Evolutionary conservation across 2,329 filamentous ascomycete genomes (phyloP), one percentile per base, ranked within the genome.

Genomic region (Pezicula radicicola): DNA sequence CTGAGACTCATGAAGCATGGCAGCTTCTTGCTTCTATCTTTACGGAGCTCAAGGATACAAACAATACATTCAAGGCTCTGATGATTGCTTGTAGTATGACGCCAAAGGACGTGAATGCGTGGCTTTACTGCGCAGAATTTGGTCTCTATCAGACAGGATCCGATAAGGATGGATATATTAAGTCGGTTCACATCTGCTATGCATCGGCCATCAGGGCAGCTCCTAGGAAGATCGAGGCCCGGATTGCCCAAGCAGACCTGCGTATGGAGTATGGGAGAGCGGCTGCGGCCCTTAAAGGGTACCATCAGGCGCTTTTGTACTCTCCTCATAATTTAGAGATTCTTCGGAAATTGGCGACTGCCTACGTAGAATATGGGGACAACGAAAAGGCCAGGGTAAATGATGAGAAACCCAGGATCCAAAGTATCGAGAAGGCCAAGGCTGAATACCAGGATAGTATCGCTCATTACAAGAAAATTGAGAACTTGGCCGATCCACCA

Each of bases 1-100:
- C 81, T 18, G 83, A 87, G 64, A 86, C 82, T 1, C 77, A 84
- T 55, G 77, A 82, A 58, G 84, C 85, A 21, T 88, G 84, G 84
- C 79, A 76, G 13, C 72, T 85, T 12, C 67, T 88, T 43, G 76
- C 81, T 0, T 78, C 81, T 3, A 80, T 87, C 49, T 82, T 83
- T 60, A 73, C 79, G 52, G 83, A 87, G 63, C 75, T 80, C 52
- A 80, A 80, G 2, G 76, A 84, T 44, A 69, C 73, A 21, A 74
- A 79, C 53, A 77, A 81, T 54, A 80, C 82, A 7, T 70, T 86
- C 47, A 79, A 78, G 57, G 79, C 82, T 42, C 77, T 80, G 68
- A 75, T 85, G 36, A 80, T 81, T 58, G 82, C 83, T 41, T 83
- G 83, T 10, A 80, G 85, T 63, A 71, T 87, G 48, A 76, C 80